Conservation (phyloP, 257 asterid genomes). For the Jacaranda mimosifolia region DNA sequence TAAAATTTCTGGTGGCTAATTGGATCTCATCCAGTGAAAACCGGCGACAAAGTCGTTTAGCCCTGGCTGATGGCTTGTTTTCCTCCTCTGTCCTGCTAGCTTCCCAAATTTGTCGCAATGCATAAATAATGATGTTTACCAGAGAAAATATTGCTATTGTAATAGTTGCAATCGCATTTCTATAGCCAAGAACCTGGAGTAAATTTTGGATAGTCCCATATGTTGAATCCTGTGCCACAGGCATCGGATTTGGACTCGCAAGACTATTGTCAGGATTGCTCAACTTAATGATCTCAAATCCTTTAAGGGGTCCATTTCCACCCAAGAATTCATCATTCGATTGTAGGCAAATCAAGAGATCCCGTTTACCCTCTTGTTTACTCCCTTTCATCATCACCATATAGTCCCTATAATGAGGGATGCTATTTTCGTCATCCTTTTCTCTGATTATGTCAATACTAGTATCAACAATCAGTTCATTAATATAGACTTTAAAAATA, state of each 20-base stretch:
- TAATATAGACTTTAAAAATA: no score
- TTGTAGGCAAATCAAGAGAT: conserved; percentile 38
- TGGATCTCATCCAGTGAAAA: conserved; percentile 48
- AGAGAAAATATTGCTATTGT: conserved; percentile 29
- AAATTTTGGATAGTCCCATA: not conserved
- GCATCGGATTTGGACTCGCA: conserved; percentile 31
- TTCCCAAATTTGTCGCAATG: conserved; percentile 36
- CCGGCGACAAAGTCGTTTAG: conserved; percentile 38
- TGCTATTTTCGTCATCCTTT: conserved; percentile 9
- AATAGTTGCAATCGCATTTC: conserved; percentile 39
- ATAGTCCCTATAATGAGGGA: conserved; percentile 28
- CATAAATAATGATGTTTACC: conserved; percentile 32
- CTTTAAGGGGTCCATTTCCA: conserved; percentile 37
- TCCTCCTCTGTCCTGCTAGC: conserved; percentile 29
- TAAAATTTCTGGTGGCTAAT: conserved; percentile 43
- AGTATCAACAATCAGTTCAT: no score
- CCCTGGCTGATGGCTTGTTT: conserved; percentile 13
- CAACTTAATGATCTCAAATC: conserved; percentile 52
- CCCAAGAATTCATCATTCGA: conserved; percentile 4
- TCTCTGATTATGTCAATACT: no score
- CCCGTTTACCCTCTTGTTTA: not conserved
- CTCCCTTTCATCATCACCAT: conserved; percentile 30
- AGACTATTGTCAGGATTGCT: conserved; percentile 31
- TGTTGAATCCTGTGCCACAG: not conserved
- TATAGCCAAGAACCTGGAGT: conserved; percentile 7